A percentile compares a stretch with the other conserved stretches of the same genome.
phyloP scores from a whole-genome alignment of 2,329 filamentous ascomycete species.

The Trichoderma aggressivum region DNA sequence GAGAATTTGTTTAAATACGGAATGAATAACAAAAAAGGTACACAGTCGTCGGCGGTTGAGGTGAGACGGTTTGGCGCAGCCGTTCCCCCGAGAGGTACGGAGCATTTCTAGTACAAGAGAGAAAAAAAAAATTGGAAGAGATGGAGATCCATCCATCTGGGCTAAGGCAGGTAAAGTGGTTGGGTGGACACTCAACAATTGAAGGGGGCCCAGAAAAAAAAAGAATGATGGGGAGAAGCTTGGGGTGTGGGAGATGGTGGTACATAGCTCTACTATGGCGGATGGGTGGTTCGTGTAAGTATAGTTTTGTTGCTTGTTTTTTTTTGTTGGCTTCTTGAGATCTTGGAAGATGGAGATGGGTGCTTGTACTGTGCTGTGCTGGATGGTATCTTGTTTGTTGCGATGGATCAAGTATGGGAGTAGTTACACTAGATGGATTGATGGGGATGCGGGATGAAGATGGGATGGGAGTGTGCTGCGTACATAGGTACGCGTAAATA shows the following conservation, averaged over 20 bases:
- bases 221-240: constrained; percentile 3
- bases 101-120: neutral
- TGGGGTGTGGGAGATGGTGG: neutral
- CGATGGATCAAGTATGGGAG: neutral
- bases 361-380: neutral
- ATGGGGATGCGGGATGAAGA: neutral
- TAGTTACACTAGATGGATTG: neutral
- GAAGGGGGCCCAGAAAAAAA: constrained; percentile 23
- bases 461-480: neutral
- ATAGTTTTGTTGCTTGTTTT: too few species aligned
- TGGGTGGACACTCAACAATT: constrained; percentile 32
- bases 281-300: neutral
- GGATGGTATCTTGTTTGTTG: neutral
- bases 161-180: neutral
- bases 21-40: neutral
- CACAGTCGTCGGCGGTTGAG: neutral
- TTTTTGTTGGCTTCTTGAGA: neutral
- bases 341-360: neutral
- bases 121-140: neutral
- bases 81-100: constrained; percentile 5
- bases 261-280: neutral
- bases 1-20: neutral
- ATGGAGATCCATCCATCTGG: neutral
- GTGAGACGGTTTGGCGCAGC: neutral
- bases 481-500: neutral